A percentile compares a stretch with the other conserved stretches of the same genome.
phyloP scores from a whole-genome alignment of 1,139 yeast genomes.

The Diutina mesorugosa region DNA sequence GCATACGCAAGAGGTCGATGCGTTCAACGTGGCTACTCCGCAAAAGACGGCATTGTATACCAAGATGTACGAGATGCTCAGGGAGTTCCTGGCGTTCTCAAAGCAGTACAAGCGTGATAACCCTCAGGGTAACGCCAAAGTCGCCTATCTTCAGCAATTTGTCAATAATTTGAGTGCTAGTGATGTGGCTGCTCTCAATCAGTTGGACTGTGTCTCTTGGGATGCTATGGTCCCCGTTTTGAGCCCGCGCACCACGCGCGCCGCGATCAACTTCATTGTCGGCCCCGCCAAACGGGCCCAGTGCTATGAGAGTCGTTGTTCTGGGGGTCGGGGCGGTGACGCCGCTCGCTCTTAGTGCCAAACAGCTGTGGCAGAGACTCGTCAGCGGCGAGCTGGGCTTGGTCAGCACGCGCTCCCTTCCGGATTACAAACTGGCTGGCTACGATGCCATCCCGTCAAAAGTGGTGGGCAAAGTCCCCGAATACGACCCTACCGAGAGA shows the following conservation, averaged over 20 bases:
- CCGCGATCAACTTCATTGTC: conserved; percentile 24
- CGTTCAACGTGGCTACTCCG: background rate
- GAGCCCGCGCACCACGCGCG: conserved; percentile 11
- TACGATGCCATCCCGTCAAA: conserved; percentile 57
- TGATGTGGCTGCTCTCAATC: background rate
- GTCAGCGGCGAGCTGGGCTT: conserved; percentile 42
- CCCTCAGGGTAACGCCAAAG: background rate
- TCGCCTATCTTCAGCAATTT: background rate
- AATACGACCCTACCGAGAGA: conserved; percentile 37
- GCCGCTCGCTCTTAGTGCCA: conserved; percentile 70
- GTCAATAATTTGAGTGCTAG: background rate
- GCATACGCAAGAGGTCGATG: background rate
- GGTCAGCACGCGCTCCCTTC: conserved; percentile 35
- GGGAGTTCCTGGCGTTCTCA: background rate
- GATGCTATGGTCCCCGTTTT: background rate
- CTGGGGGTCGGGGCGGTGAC: conserved; percentile 84
- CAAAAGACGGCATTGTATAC: background rate
- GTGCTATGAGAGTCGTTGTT: conserved; percentile 52
- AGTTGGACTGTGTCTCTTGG: background rate
- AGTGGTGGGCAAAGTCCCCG: conserved; percentile 67
- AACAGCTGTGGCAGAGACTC: conserved; percentile 38
- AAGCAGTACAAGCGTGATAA: background rate
- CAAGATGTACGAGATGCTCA: background rate
- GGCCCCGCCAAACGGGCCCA: conserved; percentile 14
- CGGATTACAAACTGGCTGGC: conserved; percentile 29